Evolutionary conservation across 805 yeast genomes (phyloP).

Genomic region (Monosporozyma aerobia): DNA sequence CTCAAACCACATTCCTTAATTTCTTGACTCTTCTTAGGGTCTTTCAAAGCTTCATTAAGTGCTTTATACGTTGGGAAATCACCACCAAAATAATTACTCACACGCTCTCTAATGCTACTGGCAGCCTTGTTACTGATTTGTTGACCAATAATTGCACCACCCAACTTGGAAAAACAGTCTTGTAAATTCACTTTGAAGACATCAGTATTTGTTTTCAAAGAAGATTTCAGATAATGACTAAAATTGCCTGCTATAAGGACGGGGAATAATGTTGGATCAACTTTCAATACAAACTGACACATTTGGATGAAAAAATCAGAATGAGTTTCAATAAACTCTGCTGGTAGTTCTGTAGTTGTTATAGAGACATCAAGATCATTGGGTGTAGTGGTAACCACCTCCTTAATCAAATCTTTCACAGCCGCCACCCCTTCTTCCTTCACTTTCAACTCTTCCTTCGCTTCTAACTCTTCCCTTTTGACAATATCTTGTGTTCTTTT

Average conservation of each 20-base stretch:
- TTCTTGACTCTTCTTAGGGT: conserved; percentile 31
- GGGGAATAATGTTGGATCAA: conserved; percentile 31
- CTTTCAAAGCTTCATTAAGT: conserved; percentile 30
- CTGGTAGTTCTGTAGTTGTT: conserved; percentile 12
- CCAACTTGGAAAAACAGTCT: conserved; percentile 35
- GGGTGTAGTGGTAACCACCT: background rate
- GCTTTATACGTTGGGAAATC: conserved; percentile 45
- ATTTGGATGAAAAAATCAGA: conserved; percentile 30
- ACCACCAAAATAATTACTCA: conserved; percentile 32
- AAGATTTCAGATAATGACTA: conserved; percentile 1
- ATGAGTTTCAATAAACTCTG: conserved; percentile 22
- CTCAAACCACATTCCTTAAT: conserved; percentile 64
- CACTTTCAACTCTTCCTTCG: background rate
- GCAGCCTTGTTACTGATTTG: conserved; percentile 83
- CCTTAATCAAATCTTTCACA: background rate
- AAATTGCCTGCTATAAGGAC: conserved; percentile 10
- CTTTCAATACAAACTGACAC: conserved; percentile 24
- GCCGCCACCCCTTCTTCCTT: background rate
- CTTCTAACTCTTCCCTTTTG: background rate
- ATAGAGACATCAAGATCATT: too few species aligned
- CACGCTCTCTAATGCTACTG: conserved; percentile 43
- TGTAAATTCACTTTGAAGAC: conserved; percentile 12
- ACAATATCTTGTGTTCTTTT: background rate
- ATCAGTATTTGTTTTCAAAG: background rate
- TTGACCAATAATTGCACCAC: conserved; percentile 52